Percentiles rank a stretch among this genome's conserved stretches.
Conservation (phyloP, 345 rosid genomes). For the Eucalyptus cladocalyx region DNA sequence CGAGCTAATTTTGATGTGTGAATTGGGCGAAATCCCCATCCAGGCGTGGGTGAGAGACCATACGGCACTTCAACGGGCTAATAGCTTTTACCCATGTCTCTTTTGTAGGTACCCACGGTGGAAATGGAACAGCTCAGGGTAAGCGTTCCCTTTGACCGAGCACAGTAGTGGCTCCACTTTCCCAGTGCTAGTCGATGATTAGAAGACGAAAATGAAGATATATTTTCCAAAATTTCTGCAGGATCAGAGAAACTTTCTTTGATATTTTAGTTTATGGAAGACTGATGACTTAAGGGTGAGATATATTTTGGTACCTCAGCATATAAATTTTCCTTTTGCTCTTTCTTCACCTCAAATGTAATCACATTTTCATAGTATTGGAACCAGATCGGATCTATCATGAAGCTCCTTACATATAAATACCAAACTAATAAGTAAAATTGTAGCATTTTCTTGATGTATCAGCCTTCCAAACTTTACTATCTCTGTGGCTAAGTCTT, state of each 20-base stretch:
- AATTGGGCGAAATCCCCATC: neutral
- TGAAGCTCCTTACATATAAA: neutral
- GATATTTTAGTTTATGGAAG: neutral
- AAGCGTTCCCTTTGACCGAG: neutral
- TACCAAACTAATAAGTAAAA: neutral
- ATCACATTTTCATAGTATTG: neutral
- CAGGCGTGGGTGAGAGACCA: neutral
- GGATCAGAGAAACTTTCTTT: neutral
- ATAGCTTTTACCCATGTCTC: neutral
- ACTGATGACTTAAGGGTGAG: neutral
- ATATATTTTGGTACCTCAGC: neutral
- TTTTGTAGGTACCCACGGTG: neutral
- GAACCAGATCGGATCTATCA: neutral
- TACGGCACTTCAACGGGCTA: neutral
- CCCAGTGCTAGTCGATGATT: neutral
- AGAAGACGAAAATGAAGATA: neutral
- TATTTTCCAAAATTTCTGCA: neutral
- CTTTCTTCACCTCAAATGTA: neutral
- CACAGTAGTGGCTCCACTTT: neutral
- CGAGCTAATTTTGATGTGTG: neutral
- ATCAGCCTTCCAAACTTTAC: neutral
- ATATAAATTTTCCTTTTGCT: neutral
- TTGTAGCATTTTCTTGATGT: neutral
- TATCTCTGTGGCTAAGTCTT: neutral
- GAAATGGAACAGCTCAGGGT: neutral